Evolutionary conservation across 805 yeast genomes (phyloP), one percentile per base, ranked within the genome.

Genomic region (Ogataea populi-albae): DNA sequence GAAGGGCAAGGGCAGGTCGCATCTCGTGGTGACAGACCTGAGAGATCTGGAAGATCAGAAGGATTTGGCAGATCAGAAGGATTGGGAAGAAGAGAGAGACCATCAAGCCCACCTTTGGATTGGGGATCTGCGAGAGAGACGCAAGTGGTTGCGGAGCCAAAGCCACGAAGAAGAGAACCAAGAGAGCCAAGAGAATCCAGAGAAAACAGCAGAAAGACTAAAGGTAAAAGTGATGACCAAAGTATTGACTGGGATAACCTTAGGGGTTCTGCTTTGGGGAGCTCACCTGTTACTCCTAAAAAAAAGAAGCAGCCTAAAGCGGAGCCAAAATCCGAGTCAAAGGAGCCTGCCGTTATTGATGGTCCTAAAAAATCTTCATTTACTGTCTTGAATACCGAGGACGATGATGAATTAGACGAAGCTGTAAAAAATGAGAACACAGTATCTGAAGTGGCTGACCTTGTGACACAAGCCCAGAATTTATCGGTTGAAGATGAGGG

Each of bases 331-430:
- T 17, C 43, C 31, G 28, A 42, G 35, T 24, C 54, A 55, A 43
- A 57, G 62, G 45, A 59, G 62, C 37, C 59, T 49, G 41, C 15
- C 17, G 16, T 25, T 12, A 37, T 12, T 35, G 69, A 56, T 34
- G 59, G 40, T 39, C 57, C 55, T 43, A 56, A 61, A 55, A 68
- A 65, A 49, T 71, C 79, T 23, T 59, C 71, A 3, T 77, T 66
- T 50, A 62, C 69, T 32, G 77, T 77, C 17, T 61, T 77, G 53
- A 64, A 72, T 34, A 56, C 54, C 35, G 79, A 75, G 21, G 79
- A 68, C 35, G 80, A 75, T 4, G 59, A 51, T 4, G 77, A 70
- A 3, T 77, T 69, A 2, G 73, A 68, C 17, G 19, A 27, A 15
- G 30, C 21, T 29, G 23, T 14, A 16, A 14, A 22, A 22, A n/a